These are phyloP conservation scores for Peniophora sp. DNA, from an alignment of 1,284 basidiomycete species.

Conservation along the genomic window DNA sequence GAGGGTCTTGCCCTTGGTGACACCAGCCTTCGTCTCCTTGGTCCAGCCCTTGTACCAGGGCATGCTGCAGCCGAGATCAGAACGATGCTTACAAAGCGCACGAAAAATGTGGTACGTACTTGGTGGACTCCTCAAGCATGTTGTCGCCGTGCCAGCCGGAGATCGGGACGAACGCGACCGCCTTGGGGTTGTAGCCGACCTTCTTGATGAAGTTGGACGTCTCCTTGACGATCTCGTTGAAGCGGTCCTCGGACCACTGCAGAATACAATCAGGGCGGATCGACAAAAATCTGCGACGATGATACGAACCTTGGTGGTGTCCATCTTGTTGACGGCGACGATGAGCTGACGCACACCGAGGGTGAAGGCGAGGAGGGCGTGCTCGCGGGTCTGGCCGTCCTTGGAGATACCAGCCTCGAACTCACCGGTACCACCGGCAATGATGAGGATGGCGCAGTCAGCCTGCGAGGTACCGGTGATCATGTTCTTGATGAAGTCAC, in stretches of 20 bases:
- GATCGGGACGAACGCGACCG: slow-evolving; percentile 98
- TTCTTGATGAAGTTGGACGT: slow-evolving; percentile 99
- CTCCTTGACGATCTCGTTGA: slow-evolving; percentile 99
- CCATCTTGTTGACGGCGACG: slow-evolving; percentile 99
- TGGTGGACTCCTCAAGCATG: slow-evolving; percentile 97
- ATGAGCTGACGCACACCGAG: slow-evolving; percentile 99
- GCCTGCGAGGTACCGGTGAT: slow-evolving; percentile 99
- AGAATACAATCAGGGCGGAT: slow-evolving; percentile 13
- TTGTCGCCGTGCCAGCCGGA: slow-evolving; percentile 99
- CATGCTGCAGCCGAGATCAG: slow-evolving; percentile 59
- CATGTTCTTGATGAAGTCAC: slow-evolving; percentile 99
- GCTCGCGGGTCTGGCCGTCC: slow-evolving; percentile 99
- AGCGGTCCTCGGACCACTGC: slow-evolving; percentile 98
- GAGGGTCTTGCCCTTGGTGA: slow-evolving; percentile 95
- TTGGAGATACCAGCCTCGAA: slow-evolving; percentile 99
- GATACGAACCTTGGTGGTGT: slow-evolving; percentile 82
- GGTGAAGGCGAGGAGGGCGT: slow-evolving; percentile 99
- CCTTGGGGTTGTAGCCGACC: slow-evolving; percentile 99
- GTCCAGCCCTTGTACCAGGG: slow-evolving; percentile 99
- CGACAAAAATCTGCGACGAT: too few relatives aligned
- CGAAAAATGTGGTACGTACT: slow-evolving; percentile 43
- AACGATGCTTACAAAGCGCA: slow-evolving; percentile 7
- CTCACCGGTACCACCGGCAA: slow-evolving; percentile 98
- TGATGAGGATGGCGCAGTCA: slow-evolving; percentile 99
- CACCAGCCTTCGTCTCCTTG: slow-evolving; percentile 92